These are phyloP conservation scores for Orbilia blumenaviensis DNA, from an alignment of 2,329 filamentous ascomycete species.

Conservation along the genomic window DNA sequence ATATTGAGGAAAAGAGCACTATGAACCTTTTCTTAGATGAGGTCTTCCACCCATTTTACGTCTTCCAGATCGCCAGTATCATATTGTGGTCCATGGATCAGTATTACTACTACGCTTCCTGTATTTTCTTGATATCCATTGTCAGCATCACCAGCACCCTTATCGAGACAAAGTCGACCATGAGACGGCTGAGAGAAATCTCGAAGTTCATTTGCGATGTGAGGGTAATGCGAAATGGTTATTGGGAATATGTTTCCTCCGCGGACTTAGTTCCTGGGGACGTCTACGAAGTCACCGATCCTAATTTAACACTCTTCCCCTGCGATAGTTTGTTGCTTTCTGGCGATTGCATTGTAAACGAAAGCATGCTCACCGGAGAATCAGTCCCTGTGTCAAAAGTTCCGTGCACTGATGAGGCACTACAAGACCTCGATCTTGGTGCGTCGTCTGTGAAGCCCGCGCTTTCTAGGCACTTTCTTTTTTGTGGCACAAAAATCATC, in stretches of 20 bases:
- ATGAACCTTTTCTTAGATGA: slow-evolving; percentile 88
- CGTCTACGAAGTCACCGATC: slow-evolving; percentile 95
- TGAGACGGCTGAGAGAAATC: slow-evolving; percentile 87
- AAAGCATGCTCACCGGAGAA: slow-evolving; percentile 97
- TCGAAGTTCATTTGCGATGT: slow-evolving; percentile 96
- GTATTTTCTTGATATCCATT: slow-evolving; percentile 93
- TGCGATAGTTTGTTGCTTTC: slow-evolving; percentile 90
- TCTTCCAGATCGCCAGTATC: slow-evolving; percentile 95
- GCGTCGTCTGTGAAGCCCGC: slow-evolving; percentile 84
- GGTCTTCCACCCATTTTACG: slow-evolving; percentile 96
- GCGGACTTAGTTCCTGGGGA: slow-evolving; percentile 92
- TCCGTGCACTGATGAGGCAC: slow-evolving; percentile 80
- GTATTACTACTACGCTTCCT: slow-evolving; percentile 96
- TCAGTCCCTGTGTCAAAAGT: slow-evolving; percentile 95
- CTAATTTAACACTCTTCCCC: slow-evolving; percentile 84
- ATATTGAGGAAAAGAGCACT: slow-evolving; percentile 88
- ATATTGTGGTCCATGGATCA: slow-evolving; percentile 93
- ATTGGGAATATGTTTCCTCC: slow-evolving; percentile 88
- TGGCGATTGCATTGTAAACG: slow-evolving; percentile 97
- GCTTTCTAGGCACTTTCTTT: slow-evolving; percentile 87
- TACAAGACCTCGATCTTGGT: slow-evolving; percentile 78
- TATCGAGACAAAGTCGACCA: slow-evolving; percentile 88
- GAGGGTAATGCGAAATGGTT: slow-evolving; percentile 89
- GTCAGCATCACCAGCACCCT: slow-evolving; percentile 90
- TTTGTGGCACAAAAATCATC: slow-evolving; percentile 94